Conservation (phyloP, 1,284 basidiomycete species). For the Trichosporon inkin region DNA sequence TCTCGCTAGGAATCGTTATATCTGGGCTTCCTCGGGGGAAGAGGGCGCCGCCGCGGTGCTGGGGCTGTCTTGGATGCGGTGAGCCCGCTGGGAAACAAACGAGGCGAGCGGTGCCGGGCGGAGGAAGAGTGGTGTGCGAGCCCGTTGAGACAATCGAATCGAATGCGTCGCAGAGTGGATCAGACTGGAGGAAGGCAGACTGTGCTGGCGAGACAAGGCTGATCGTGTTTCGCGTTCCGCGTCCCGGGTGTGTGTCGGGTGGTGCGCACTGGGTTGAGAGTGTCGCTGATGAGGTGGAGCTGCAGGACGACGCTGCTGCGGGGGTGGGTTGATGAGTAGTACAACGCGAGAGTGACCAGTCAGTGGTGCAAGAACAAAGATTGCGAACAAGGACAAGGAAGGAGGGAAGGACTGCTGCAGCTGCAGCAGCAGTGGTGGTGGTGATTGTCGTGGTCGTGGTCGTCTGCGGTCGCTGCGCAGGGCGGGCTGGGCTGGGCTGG, state of each 20-base stretch:
- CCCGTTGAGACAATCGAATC: neutral
- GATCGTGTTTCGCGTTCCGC: neutral
- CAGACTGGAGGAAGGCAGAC: neutral
- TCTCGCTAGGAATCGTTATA: too few species aligned
- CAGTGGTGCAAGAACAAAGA: constrained; percentile 1
- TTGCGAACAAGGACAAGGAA: neutral
- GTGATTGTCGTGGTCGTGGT: too few species aligned
- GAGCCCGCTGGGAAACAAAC: neutral
- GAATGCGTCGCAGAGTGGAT: neutral
- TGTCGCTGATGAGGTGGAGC: neutral
- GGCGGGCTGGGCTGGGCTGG: neutral
- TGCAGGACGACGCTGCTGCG: neutral
- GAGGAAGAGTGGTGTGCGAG: neutral
- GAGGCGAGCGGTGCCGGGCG: neutral
- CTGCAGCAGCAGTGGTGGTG: neutral
- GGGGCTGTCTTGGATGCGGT: too few species aligned
- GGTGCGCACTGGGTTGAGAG: neutral
- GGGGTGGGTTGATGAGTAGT: neutral
- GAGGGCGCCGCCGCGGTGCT: too few species aligned
- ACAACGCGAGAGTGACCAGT: neutral
- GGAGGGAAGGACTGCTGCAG: neutral
- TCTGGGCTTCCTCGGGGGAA: too few species aligned
- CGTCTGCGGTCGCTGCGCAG: neutral
- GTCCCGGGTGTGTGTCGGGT: neutral
- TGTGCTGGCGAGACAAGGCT: neutral